phyloP scores from a whole-genome alignment of 2,329 filamentous ascomycete genomes.

The Cryphonectria parasitica region DNA sequence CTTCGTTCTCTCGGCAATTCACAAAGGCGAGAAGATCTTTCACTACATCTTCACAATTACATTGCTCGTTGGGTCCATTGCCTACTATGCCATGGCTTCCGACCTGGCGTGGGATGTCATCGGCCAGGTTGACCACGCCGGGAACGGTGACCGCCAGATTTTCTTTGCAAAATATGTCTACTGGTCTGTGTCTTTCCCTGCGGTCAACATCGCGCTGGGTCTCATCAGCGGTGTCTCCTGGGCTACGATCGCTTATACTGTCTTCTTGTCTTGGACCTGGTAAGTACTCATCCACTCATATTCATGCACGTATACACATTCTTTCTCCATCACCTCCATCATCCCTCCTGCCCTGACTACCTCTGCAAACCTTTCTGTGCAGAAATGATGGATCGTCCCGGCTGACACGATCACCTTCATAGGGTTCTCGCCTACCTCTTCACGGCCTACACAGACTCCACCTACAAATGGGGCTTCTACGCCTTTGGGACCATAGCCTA shows the following conservation, averaged over 20 bases:
- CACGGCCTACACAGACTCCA: constrained; percentile 50
- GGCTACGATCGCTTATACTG: constrained; percentile 57
- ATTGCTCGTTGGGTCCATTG: constrained; percentile 52
- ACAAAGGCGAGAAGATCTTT: constrained; percentile 56
- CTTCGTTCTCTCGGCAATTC: constrained; percentile 37
- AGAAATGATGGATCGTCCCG: not conserved
- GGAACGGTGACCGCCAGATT: constrained; percentile 48
- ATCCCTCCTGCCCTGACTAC: not conserved
- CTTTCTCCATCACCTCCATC: too few relatives aligned
- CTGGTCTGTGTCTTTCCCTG: constrained; percentile 57
- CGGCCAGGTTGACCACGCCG: constrained; percentile 40
- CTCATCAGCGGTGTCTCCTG: constrained; percentile 57
- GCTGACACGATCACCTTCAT: constrained; percentile 24
- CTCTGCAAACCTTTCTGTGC: not conserved
- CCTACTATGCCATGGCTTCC: constrained; percentile 57
- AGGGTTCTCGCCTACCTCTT: constrained; percentile 53
- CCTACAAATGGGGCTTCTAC: constrained; percentile 64
- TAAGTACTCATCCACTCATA: not conserved
- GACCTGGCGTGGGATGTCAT: constrained; percentile 53
- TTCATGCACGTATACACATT: not conserved
- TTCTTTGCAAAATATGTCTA: constrained; percentile 61
- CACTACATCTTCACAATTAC: constrained; percentile 58
- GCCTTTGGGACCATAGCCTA: constrained; percentile 55
- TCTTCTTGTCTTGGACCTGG: constrained; percentile 55
- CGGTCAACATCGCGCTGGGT: constrained; percentile 50